These are phyloP conservation scores for Geum urbanum DNA, from an alignment of 306 rosid species.

Conservation along the genomic window DNA sequence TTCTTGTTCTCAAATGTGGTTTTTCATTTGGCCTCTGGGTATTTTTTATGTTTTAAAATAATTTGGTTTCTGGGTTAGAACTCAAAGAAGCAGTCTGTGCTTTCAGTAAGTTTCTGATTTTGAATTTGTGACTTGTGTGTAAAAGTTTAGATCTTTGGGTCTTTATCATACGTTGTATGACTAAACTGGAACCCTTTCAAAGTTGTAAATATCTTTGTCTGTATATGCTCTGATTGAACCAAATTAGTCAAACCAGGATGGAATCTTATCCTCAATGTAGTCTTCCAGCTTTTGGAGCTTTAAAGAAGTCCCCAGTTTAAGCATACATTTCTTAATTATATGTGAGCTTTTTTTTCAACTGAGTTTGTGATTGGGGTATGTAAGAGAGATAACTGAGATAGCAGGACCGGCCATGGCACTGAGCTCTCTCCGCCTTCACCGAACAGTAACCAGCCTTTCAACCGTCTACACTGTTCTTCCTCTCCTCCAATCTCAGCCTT, in stretches of 20 bases:
- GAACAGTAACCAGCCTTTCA: conserved; percentile 32
- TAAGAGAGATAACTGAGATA: not conserved
- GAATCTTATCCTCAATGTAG: not conserved
- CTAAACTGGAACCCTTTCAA: not conserved
- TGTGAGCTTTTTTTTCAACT: not conserved
- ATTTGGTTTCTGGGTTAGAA: not conserved
- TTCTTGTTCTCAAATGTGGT: not conserved
- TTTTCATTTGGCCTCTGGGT: not conserved
- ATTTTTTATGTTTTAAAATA: too few relatives aligned
- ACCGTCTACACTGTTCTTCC: conserved; percentile 20
- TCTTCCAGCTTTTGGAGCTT: not conserved
- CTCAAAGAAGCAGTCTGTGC: not conserved
- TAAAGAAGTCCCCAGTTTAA: not conserved
- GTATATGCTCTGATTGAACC: not conserved
- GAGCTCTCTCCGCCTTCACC: conserved; percentile 50
- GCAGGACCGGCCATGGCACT: conserved; percentile 49
- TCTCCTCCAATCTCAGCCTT: conserved; percentile 24
- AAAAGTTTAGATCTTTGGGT: not conserved
- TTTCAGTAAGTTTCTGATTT: not conserved
- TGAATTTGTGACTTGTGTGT: not conserved
- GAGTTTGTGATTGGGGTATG: not conserved
- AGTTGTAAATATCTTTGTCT: not conserved
- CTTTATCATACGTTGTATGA: not conserved
- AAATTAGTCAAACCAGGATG: not conserved
- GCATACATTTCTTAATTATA: not conserved